Evolutionary conservation across 2,329 filamentous ascomycete genomes (phyloP).

Genomic region (Ascochyta rabiei): DNA sequence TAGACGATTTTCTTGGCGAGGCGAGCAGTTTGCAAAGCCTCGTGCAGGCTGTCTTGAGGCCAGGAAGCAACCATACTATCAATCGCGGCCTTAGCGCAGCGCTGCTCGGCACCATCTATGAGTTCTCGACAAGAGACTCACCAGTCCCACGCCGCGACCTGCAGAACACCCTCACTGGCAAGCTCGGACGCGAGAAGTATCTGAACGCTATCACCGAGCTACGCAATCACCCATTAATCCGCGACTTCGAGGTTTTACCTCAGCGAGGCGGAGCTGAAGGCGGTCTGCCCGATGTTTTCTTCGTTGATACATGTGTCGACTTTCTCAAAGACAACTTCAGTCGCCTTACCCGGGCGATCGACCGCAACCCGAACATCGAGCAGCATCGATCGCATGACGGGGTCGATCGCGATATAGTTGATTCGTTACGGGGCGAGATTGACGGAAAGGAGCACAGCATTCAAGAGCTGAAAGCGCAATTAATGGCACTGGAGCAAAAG

Average conservation of each 20-base stretch:
- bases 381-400: conserved; percentile 85
- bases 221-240: conserved; percentile 76
- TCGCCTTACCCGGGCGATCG: conserved; percentile 80
- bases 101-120: conserved; percentile 86
- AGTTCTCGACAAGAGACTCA: conserved; percentile 97
- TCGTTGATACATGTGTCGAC: conserved; percentile 85
- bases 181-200: conserved; percentile 85
- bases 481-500: conserved; percentile 61
- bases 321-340: conserved; percentile 97
- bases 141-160: conserved; percentile 82
- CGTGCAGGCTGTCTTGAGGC: conserved; percentile 70
- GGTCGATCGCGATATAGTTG: conserved; percentile 91
- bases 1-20: conserved; percentile 91
- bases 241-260: conserved; percentile 87
- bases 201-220: conserved; percentile 80
- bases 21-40: conserved; percentile 90
- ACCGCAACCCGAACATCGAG: conserved; percentile 88
- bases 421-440: conserved; percentile 78
- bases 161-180: conserved; percentile 76
- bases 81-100: conserved; percentile 84
- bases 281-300: conserved; percentile 78
- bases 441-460: conserved; percentile 71
- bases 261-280: conserved; percentile 61
- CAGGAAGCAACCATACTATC: conserved; percentile 62
- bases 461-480: conserved; percentile 62